A percentile compares a stretch with the other conserved stretches of the same genome.
phyloP scores from a whole-genome alignment of 306 rosid species.

The Cucurbita moschata region DNA sequence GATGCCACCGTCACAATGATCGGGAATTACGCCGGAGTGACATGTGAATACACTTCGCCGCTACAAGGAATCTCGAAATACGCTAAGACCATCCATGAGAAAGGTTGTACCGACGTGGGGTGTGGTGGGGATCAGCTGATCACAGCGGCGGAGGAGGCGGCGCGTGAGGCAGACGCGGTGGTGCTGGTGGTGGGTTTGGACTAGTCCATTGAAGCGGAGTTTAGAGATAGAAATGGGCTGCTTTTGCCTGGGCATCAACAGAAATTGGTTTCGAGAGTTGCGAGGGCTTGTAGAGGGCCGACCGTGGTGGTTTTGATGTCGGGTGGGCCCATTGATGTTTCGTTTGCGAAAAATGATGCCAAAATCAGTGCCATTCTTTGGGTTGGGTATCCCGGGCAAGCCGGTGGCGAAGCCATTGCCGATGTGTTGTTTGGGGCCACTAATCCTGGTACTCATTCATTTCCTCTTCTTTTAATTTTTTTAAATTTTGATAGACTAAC shows the following conservation, averaged over 20 bases:
- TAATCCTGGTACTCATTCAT: slow-evolving; percentile 40
- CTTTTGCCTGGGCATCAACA: slow-evolving; percentile 67
- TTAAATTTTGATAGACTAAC: no score
- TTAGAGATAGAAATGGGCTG: slow-evolving; percentile 33
- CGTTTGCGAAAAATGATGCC: slow-evolving; percentile 49
- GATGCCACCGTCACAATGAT: slow-evolving; percentile 79
- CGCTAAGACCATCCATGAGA: slow-evolving; percentile 38
- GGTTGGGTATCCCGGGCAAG: slow-evolving; percentile 92
- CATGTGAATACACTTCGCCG: slow-evolving; percentile 74
- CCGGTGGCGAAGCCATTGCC: slow-evolving; percentile 83
- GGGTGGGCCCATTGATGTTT: slow-evolving; percentile 74
- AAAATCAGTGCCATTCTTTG: slow-evolving; percentile 58
- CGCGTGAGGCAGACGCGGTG: slow-evolving; percentile 47
- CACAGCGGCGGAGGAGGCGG: slow-evolving; percentile 41
- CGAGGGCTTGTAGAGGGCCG: slow-evolving; percentile 54
- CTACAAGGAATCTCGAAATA: slow-evolving; percentile 72
- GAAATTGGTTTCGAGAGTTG: slow-evolving; percentile 49
- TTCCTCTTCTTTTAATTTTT: not conserved
- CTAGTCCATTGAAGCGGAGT: slow-evolving; percentile 78
- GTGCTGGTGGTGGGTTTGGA: slow-evolving; percentile 75
- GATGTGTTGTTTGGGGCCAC: slow-evolving; percentile 57
- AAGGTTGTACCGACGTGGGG: slow-evolving; percentile 40
- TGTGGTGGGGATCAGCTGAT: slow-evolving; percentile 33
- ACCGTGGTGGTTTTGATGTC: slow-evolving; percentile 63
- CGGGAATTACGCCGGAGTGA: slow-evolving; percentile 79